Evolutionary conservation across 2,329 filamentous ascomycete genomes (phyloP), one percentile per base, ranked within the genome.

Genomic region (Pseudofabraea citricarpa): DNA sequence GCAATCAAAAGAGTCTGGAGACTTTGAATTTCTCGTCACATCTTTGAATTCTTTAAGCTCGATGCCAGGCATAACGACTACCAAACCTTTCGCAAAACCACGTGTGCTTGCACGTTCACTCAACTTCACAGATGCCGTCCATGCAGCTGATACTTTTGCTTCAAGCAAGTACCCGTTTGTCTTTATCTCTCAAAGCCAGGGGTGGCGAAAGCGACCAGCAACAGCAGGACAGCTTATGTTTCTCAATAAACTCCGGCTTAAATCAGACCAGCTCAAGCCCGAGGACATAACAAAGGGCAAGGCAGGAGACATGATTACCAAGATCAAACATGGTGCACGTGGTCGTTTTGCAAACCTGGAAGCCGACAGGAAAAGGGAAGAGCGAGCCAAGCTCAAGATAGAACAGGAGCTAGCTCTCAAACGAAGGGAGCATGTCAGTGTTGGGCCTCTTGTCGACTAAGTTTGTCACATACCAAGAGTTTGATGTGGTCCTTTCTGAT

Each of bases 271-370:
- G 41, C 58, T 90, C 40, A 73, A 67, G 2, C 54, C 65, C 0
- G 65, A 67, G 0, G 74, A 81, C 21, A 56, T 95, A 45, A 90
- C 77, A 12, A 93, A 90, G 58, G 91, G 91, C 6, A 81, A 80
- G 59, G 90, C 90, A 4, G 76, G 76, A 4, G 90, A 96, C 61
- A 90, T 95, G 85, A 95, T 97, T 51, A 94, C 88, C 6, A 94
- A 95, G 64, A 60, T 95, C 48, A 91, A 85, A 62, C 86, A 93
- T 60, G 91, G 91, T 1, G 88, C 87, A 1, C 78, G 71, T 63
- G 86, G 66, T 49, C 79, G 67, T 67, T 89, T 76, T 59, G 68
- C 71, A 20, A 70, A 57, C 24, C 64, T 77, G 45, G 71, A 75
- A 56, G 69, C 66, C 0, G 67, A 73, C 42, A 80, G 74, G 59